A percentile compares a stretch with the other conserved stretches of the same genome.
These are phyloP conservation scores for Scortechinia acanthostroma DNA, from an alignment of 2,329 filamentous ascomycete genomes.

Conservation along the genomic window DNA sequence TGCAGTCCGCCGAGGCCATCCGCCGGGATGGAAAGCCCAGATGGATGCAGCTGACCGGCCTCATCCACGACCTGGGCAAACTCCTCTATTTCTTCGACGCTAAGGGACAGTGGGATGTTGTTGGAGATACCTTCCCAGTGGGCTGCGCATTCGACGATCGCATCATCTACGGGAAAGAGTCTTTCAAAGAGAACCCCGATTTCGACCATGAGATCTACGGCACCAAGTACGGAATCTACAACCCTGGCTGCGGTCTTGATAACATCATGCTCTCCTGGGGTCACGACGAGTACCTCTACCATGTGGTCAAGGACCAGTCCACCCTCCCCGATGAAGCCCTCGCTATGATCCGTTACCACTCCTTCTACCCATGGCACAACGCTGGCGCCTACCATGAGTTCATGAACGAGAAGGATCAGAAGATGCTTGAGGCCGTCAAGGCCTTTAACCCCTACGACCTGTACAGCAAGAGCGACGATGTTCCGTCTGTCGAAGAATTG, in stretches of 20 bases:
- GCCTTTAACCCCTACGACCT: conserved; percentile 89
- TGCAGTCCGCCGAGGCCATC: conserved; percentile 84
- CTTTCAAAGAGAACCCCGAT: conserved; percentile 74
- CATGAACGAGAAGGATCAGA: conserved; percentile 76
- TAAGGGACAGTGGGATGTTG: conserved; percentile 88
- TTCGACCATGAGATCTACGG: conserved; percentile 63
- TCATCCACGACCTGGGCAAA: conserved; percentile 77
- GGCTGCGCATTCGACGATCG: conserved; percentile 68
- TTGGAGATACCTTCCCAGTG: conserved; percentile 78
- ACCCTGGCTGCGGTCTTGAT: conserved; percentile 71
- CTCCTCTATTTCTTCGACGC: conserved; percentile 75
- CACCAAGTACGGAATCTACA: conserved; percentile 75
- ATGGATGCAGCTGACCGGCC: conserved; percentile 74
- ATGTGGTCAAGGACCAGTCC: conserved; percentile 76
- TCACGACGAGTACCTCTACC: conserved; percentile 82
- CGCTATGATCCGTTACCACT: conserved; percentile 90
- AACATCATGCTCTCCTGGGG: conserved; percentile 89
- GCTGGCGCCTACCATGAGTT: conserved; percentile 74
- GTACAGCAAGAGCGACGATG: conserved; percentile 82
- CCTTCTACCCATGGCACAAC: conserved; percentile 86
- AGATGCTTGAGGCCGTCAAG: conserved; percentile 73
- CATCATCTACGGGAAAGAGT: conserved; percentile 71
- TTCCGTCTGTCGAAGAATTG: conserved; percentile 69
- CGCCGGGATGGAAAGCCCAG: conserved; percentile 75
- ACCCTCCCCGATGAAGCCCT: conserved; percentile 74